phyloP scores from a whole-genome alignment of 306 rosid genomes.

The Adenanthera pavonina region DNA sequence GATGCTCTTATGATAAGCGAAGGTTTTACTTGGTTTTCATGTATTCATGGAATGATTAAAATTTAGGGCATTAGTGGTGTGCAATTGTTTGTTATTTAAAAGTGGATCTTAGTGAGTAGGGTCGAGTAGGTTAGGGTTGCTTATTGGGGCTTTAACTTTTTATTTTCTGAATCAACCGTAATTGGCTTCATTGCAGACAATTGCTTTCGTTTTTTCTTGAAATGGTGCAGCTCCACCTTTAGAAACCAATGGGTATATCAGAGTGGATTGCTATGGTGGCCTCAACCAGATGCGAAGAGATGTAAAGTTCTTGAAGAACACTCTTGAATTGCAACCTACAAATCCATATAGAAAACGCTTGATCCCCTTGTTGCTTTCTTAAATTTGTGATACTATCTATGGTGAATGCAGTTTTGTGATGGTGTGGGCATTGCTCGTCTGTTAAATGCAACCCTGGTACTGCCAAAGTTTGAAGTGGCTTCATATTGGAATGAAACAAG shows the following conservation, averaged over 20 bases:
- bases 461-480: constrained; percentile 96
- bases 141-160: constrained; percentile 29
- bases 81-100: constrained; percentile 21
- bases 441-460: constrained; percentile 80
- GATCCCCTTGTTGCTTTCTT: constrained; percentile 33
- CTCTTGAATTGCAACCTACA: constrained; percentile 32
- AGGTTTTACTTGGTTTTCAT: constrained; percentile 14
- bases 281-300: constrained; percentile 98
- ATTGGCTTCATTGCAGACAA: constrained; percentile 87
- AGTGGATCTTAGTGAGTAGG: constrained; percentile 17
- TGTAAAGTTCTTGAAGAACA: constrained; percentile 54
- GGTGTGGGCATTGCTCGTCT: constrained; percentile 91
- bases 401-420: constrained; percentile 77
- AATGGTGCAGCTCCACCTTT: constrained; percentile 83
- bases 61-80: constrained; percentile 1
- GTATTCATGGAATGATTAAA: constrained; percentile 14
- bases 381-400: constrained; percentile 29
- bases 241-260: constrained; percentile 77
- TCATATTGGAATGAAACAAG: constrained; percentile 95
- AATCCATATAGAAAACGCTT: neutral
- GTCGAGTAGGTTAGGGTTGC: constrained; percentile 33
- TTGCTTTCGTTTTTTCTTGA: constrained; percentile 60
- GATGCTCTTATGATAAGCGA: neutral
- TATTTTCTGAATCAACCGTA: constrained; percentile 65
- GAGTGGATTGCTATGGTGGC: constrained; percentile 96